Evolutionary conservation across 202 grass and related monocot genomes (phyloP).

Genomic region (Schoenoplectus tabernaemontani): DNA sequence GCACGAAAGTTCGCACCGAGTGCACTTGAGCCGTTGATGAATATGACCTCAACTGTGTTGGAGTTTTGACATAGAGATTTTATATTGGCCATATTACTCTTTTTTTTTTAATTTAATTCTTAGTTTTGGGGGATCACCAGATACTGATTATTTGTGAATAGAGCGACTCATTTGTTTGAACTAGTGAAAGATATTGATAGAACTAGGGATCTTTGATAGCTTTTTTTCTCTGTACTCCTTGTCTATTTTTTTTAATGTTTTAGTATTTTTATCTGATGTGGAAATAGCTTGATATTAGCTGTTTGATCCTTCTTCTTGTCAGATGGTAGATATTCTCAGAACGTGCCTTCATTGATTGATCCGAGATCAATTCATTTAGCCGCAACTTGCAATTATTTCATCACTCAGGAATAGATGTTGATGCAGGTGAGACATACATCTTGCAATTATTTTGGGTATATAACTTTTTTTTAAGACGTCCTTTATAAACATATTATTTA

Average conservation of each 20-base stretch:
- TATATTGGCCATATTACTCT: not conserved
- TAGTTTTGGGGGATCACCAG: not conserved
- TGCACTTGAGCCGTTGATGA: slow-evolving; percentile 64
- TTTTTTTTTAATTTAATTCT: slow-evolving; percentile 5
- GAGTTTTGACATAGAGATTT: slow-evolving; percentile 46
- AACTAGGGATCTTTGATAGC: slow-evolving; percentile 1
- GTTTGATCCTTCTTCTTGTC: not conserved
- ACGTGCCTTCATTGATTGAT: slow-evolving; percentile 5
- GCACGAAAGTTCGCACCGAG: slow-evolving; percentile 88
- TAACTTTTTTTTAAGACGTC: not conserved
- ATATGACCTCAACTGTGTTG: slow-evolving; percentile 53
- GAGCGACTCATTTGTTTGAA: slow-evolving; percentile 16
- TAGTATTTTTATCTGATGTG: not conserved
- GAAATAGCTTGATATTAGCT: not conserved
- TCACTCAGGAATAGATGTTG: not conserved
- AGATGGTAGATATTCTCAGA: slow-evolving; percentile 23
- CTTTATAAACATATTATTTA: not conserved
- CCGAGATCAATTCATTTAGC: not conserved
- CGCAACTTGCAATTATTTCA: not conserved
- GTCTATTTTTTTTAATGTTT: not conserved
- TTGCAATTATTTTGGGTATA: not conserved
- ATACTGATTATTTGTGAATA: slow-evolving; percentile 29
- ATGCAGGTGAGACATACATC: not conserved
- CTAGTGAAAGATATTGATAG: slow-evolving; percentile 17
- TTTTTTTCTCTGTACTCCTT: not conserved